These are phyloP conservation scores for Umbelopsis sp. DNA, from an alignment of 192 early-diverging fungal genomes.

Conservation along the genomic window DNA sequence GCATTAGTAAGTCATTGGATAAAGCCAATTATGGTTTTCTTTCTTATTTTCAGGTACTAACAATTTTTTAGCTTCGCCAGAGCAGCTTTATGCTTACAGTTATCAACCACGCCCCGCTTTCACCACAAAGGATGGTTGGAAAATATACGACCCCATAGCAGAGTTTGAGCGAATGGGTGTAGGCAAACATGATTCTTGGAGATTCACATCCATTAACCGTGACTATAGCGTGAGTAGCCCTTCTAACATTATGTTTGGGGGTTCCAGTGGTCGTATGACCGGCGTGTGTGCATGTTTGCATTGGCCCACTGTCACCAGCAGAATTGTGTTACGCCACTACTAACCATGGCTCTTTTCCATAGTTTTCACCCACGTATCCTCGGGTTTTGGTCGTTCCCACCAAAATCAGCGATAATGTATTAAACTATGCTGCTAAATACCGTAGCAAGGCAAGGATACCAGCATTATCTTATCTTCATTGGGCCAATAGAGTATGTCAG, in stretches of 20 bases:
- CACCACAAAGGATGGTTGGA: conserved; percentile 61
- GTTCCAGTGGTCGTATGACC: background rate
- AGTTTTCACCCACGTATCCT: conserved; percentile 93
- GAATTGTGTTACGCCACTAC: too few species aligned
- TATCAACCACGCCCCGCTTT: conserved; percentile 58
- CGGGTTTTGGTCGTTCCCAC: conserved; percentile 77
- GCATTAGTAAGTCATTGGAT: conserved; percentile 60
- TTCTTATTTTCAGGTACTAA: background rate
- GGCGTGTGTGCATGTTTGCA: background rate
- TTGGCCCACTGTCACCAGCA: too few species aligned
- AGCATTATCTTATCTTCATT: conserved; percentile 86
- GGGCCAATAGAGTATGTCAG: conserved; percentile 66
- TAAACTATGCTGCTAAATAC: conserved; percentile 88
- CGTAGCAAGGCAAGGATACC: conserved; percentile 92
- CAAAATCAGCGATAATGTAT: conserved; percentile 86
- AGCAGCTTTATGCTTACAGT: conserved; percentile 79
- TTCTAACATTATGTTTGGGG: background rate
- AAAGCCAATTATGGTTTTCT: background rate
- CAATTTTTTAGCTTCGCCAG: conserved; percentile 56
- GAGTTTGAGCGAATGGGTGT: conserved; percentile 92
- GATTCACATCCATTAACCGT: conserved; percentile 75
- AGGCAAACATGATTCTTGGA: conserved; percentile 70
- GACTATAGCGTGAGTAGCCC: conserved; percentile 63
- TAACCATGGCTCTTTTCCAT: conserved; percentile 21
- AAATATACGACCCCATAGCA: conserved; percentile 68